Base-by-base conservation (phyloP, 306 rosid species). In the Quercus suber region DNA sequence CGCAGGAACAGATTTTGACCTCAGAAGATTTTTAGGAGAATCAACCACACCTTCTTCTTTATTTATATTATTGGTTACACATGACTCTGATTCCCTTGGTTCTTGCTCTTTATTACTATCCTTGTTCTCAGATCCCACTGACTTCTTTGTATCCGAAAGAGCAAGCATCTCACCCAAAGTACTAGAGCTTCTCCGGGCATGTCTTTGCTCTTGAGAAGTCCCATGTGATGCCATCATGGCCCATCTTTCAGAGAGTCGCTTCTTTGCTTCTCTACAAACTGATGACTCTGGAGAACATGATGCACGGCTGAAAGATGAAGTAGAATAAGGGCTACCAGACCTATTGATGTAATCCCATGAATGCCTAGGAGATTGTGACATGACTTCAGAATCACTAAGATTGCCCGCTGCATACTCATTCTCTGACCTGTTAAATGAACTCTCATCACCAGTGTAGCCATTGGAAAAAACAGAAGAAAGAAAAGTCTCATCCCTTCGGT, bases 91-190 rank as follows among this genome's bases (percentile, higher is more conserved):
- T 73, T 81, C 93, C 45, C 83, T 73, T 73, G 73, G 81, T 73
- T 90, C 94, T 79, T 76, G 88, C 28, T 86, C 90, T 68, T 83
- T 87, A 74, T 59, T 71, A 70, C 51, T 2, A 82, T 57, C 71
- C 73, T 81, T 86, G 81, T 73, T 85, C 76, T 75, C 85, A 80
- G 88, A 76, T 78, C 82, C 70, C 19, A 59, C 68, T 8, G 87
- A 73, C 82, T 90, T 96, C 90, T 87, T 96, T 73, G 64, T 56
- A 76, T 88, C 90, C 8, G 90, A 85, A 73, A 96, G 92, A 56
- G 97, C 91, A 61, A 96, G 99, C 99, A 96, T 91, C 80, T 96
- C 99, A 31, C 98, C 98, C 80, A 96, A 82, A 17, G 99, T 93
- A 84, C 92, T 86, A 31, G 97, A 90, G 85, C 86, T 89, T 84